Conservation (phyloP, 129 eudicot species). For the Saussurea involucrata region DNA sequence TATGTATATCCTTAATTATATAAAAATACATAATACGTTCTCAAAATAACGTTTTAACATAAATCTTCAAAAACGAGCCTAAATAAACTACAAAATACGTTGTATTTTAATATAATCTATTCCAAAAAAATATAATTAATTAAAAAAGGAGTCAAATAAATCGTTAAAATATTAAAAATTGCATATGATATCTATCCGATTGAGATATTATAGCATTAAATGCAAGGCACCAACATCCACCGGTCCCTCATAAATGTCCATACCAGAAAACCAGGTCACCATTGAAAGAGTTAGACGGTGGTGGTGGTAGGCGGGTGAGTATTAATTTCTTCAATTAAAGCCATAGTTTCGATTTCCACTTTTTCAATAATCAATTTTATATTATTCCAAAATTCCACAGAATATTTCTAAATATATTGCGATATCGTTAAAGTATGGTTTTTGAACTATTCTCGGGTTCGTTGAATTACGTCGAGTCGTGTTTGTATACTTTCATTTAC, state of each 20-base stretch:
- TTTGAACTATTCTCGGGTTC: not conserved
- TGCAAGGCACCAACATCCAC: constrained; percentile 30
- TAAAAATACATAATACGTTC: too few species aligned
- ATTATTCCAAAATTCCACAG: not conserved
- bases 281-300: constrained; percentile 32
- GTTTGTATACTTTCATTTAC: not conserved
- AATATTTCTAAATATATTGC: not conserved
- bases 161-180: too few species aligned
- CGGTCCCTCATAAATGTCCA: constrained; percentile 29
- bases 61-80: too few species aligned
- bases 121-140: too few species aligned
- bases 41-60: too few species aligned
- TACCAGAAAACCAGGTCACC: constrained; percentile 22
- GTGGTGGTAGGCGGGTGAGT: constrained; percentile 18
- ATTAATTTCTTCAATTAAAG: constrained; percentile 28
- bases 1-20: too few species aligned
- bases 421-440: not conserved
- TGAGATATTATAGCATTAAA: constrained; percentile 16
- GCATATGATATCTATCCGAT: not conserved
- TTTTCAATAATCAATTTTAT: not conserved
- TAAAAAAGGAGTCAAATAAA: too few species aligned
- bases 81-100: too few species aligned
- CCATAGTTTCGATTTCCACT: not conserved
- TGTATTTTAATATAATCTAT: too few species aligned
- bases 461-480: not conserved